These are phyloP conservation scores for Termitomyces sp. DNA, from an alignment of 768 basidiomycete species.

Conservation along the genomic window DNA sequence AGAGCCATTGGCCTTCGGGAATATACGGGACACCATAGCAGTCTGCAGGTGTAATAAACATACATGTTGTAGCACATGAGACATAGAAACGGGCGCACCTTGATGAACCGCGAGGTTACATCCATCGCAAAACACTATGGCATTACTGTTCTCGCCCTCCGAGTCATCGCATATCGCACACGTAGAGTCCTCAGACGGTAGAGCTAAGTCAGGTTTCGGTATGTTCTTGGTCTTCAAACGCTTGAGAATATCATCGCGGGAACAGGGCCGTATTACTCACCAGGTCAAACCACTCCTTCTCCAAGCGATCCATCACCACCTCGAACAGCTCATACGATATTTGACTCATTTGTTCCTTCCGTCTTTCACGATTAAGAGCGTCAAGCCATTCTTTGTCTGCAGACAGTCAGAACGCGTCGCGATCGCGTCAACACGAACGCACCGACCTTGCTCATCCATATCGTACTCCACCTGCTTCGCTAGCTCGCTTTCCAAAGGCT, in stretches of 20 bases:
- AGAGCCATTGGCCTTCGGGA: slow-evolving; percentile 99
- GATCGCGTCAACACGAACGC: slow-evolving; percentile 1
- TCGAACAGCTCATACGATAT: slow-evolving; percentile 89
- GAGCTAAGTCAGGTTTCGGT: slow-evolving; percentile 80
- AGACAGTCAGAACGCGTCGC: slow-evolving; percentile 2
- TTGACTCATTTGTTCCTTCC: slow-evolving; percentile 64
- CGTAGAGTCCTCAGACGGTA: slow-evolving; percentile 93
- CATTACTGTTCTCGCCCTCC: slow-evolving; percentile 98
- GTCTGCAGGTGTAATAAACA: slow-evolving; percentile 44
- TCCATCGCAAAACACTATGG: slow-evolving; percentile 98
- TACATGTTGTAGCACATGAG: not conserved
- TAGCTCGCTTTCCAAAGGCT: slow-evolving; percentile 90
- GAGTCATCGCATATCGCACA: slow-evolving; percentile 98
- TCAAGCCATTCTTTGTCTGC: slow-evolving; percentile 96
- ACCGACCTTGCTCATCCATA: slow-evolving; percentile 96
- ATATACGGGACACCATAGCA: slow-evolving; percentile 99
- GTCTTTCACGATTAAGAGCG: slow-evolving; percentile 74
- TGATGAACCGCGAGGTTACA: slow-evolving; percentile 99
- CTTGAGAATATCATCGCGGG: not conserved
- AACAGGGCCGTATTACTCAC: slow-evolving; percentile 40
- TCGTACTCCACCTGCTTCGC: slow-evolving; percentile 96
- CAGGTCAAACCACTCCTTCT: slow-evolving; percentile 99
- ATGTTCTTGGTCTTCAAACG: slow-evolving; percentile 80
- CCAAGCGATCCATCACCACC: slow-evolving; percentile 94
- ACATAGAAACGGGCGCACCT: slow-evolving; percentile 46